Evolutionary conservation across 83 land plant genomes (phyloP).

Genomic region (Isoetes engelmannii): DNA sequence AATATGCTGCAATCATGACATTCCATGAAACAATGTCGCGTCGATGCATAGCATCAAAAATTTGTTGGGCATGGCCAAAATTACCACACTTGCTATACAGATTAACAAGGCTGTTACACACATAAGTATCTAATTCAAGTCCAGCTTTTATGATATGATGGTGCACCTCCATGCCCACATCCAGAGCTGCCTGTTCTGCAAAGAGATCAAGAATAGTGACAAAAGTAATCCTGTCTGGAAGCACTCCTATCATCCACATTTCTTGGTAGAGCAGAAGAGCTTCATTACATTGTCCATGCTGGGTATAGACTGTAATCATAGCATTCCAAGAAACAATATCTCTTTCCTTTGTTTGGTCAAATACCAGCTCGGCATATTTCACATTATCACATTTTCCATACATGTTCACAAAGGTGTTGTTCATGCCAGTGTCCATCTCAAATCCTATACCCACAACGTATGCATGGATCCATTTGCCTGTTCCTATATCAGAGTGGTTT

Average conservation of each 20-base stretch:
- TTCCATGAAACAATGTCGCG: background rate
- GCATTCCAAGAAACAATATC: background rate
- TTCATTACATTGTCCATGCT: slow-evolving; percentile 24
- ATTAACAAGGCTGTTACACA: background rate
- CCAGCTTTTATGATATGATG: background rate
- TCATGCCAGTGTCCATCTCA: background rate
- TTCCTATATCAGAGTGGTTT: slow-evolving; percentile 14
- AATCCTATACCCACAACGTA: background rate
- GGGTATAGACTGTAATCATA: slow-evolving; percentile 19
- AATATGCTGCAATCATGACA: background rate
- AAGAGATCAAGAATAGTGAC: background rate
- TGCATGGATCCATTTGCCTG: background rate
- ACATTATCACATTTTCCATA: background rate
- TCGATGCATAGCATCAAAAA: background rate
- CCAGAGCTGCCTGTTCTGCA: background rate
- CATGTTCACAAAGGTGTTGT: background rate
- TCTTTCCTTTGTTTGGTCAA: background rate
- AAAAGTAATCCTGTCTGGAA: background rate
- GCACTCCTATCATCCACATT: background rate
- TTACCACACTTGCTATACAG: background rate
- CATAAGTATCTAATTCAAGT: background rate
- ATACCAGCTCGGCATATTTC: background rate
- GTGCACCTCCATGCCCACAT: background rate
- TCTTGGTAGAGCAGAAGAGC: slow-evolving; percentile 15
- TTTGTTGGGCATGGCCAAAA: background rate